Conservation (phyloP, 2,329 filamentous ascomycete species). For the Zarea fungicola region DNA sequence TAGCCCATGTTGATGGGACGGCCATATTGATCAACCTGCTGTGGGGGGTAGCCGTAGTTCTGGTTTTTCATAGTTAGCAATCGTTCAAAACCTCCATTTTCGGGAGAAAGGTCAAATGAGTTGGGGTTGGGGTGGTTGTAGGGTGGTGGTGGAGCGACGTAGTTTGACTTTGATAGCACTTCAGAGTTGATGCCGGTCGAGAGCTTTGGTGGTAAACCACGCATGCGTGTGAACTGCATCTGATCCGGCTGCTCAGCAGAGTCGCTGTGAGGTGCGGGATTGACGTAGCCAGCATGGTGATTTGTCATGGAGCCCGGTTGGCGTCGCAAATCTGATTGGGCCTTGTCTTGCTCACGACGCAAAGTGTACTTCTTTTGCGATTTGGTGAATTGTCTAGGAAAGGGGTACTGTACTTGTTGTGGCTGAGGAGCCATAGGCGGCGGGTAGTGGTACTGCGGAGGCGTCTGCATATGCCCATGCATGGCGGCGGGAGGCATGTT, state of each 20-base stretch:
- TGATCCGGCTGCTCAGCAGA: conserved; percentile 4
- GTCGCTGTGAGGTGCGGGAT: conserved; percentile 4
- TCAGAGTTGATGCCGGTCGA: conserved; percentile 5
- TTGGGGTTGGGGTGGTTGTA: conserved; percentile 27
- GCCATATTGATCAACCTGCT: conserved; percentile 34
- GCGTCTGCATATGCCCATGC: conserved; percentile 50
- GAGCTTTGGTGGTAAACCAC: neutral
- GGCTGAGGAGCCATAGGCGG: conserved; percentile 54
- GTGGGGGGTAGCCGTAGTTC: conserved; percentile 53
- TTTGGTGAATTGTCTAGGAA: conserved; percentile 22
- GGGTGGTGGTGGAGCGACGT: conserved; percentile 1
- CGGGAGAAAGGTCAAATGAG: conserved; percentile 59
- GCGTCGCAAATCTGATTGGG: conserved; percentile 10
- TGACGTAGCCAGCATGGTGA: conserved; percentile 6
- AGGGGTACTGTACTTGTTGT: conserved; percentile 55
- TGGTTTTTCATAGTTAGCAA: conserved; percentile 68
- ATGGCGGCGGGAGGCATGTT: conserved; percentile 59
- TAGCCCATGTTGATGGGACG: conserved; percentile 36
- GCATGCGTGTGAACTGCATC: conserved; percentile 1
- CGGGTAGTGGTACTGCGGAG: conserved; percentile 57
- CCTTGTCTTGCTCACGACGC: conserved; percentile 13
- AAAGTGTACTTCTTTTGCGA: conserved; percentile 4
- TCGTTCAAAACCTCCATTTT: conserved; percentile 65
- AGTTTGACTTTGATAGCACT: conserved; percentile 3
- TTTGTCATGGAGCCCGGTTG: neutral